These are phyloP conservation scores for Farysia itapuensis DNA, from an alignment of 1,284 basidiomycete genomes.

Conservation along the genomic window DNA sequence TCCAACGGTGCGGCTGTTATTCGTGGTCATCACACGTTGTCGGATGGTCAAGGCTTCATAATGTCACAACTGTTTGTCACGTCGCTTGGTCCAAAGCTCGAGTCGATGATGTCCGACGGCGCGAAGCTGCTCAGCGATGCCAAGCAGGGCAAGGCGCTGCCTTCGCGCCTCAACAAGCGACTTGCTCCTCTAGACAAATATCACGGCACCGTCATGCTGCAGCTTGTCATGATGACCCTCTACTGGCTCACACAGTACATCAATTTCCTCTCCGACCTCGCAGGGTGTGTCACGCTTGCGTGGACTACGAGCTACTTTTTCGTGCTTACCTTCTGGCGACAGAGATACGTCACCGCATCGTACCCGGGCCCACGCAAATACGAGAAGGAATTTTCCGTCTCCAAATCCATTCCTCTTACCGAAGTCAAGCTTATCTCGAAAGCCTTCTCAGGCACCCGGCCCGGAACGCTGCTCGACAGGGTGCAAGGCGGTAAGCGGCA, in stretches of 20 bases:
- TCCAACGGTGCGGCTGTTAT: conserved; percentile 40
- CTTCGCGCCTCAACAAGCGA: conserved; percentile 46
- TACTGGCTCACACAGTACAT: conserved; percentile 39
- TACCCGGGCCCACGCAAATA: conserved; percentile 34
- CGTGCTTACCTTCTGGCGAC: conserved; percentile 42
- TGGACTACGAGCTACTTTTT: conserved; percentile 35
- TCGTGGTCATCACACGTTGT: conserved; percentile 51
- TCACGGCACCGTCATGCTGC: conserved; percentile 30
- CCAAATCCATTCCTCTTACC: conserved; percentile 20
- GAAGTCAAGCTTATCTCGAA: conserved; percentile 56
- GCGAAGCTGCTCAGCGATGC: conserved; percentile 36
- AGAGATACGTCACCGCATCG: conserved; percentile 36
- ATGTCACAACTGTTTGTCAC: conserved; percentile 50
- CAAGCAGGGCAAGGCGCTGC: conserved; percentile 41
- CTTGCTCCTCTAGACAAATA: conserved; percentile 45
- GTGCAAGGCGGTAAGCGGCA: conserved; percentile 19
- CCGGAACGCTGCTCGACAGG: conserved; percentile 38
- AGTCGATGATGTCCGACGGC: conserved; percentile 44
- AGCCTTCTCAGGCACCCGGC: conserved; percentile 50
- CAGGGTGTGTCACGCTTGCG: conserved; percentile 29
- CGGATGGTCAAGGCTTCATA: conserved; percentile 57
- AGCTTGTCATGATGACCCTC: conserved; percentile 42
- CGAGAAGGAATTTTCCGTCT: conserved; percentile 42
- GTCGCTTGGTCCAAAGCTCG: conserved; percentile 49
- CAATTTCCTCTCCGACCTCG: conserved; percentile 18